Evolutionary conservation across 352 stramenopile genomes (phyloP).

Genomic region (Pythium sukuiense): DNA sequence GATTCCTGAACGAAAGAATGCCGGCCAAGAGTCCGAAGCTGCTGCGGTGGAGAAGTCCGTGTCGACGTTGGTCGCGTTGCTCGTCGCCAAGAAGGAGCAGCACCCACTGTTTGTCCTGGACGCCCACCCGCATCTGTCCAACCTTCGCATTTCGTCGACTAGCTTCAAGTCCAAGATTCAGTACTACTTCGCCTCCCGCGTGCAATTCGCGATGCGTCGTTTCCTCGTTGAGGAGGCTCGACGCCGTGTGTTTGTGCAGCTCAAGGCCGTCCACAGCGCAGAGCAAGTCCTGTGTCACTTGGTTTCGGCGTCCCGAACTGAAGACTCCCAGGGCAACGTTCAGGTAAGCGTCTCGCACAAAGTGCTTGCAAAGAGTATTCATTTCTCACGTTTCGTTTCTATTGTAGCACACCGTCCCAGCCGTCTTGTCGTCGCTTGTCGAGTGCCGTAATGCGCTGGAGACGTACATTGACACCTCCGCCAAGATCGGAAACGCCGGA

Average conservation of each 20-base stretch:
- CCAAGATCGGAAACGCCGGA: constrained; percentile 56
- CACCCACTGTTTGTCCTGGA: constrained; percentile 34
- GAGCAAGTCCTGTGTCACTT: constrained; percentile 62
- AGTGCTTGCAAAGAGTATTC: neutral
- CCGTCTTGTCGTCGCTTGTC: constrained; percentile 64
- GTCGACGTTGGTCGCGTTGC: constrained; percentile 24
- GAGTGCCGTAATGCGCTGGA: constrained; percentile 65
- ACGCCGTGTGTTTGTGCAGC: constrained; percentile 29
- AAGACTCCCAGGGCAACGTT: constrained; percentile 67
- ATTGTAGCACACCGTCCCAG: constrained; percentile 61
- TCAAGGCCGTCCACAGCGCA: constrained; percentile 41
- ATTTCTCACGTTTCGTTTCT: neutral
- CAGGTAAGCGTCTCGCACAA: constrained; percentile 41
- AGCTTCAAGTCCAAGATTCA: constrained; percentile 31
- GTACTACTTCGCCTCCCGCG: constrained; percentile 31
- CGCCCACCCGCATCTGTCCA: constrained; percentile 32
- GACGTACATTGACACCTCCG: constrained; percentile 66
- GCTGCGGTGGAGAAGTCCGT: constrained; percentile 31
- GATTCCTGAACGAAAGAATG: constrained; percentile 26
- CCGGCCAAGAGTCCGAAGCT: constrained; percentile 25
- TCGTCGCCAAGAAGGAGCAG: constrained; percentile 22
- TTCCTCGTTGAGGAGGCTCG: constrained; percentile 32
- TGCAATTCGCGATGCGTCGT: constrained; percentile 33
- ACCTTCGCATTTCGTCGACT: constrained; percentile 30
- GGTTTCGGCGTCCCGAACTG: constrained; percentile 49